Percentiles rank a stretch among this genome's conserved stretches.
These are phyloP conservation scores for Lipomyces orientalis DNA, from an alignment of 805 yeast genomes.

Conservation along the genomic window DNA sequence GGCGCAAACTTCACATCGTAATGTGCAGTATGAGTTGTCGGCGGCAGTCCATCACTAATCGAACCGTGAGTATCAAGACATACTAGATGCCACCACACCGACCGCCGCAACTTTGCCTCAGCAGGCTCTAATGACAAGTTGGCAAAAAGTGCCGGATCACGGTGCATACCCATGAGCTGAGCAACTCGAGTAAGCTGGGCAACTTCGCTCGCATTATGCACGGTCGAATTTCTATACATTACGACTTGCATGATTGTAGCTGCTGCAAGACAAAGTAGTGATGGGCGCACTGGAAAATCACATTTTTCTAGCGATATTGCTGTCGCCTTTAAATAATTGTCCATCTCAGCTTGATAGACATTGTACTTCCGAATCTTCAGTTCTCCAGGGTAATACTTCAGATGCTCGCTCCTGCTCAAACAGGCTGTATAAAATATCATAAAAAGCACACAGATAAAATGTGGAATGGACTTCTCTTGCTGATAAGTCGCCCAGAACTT, in stretches of 20 bases:
- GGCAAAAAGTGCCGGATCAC: slow-evolving; percentile 24
- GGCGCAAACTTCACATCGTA: slow-evolving; percentile 22
- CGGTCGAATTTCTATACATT: slow-evolving; percentile 7
- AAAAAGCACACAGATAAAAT: slow-evolving; percentile 17
- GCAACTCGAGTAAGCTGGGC: slow-evolving; percentile 21
- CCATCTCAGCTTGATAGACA: slow-evolving; percentile 15
- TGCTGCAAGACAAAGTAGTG: slow-evolving; percentile 15
- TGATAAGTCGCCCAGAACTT: slow-evolving; percentile 19
- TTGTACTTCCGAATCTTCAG: background rate
- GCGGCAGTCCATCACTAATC: slow-evolving; percentile 28
- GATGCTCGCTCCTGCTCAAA: slow-evolving; percentile 21
- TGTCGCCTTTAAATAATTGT: slow-evolving; percentile 14
- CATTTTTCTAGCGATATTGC: slow-evolving; percentile 15
- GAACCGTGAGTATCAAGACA: slow-evolving; percentile 21
- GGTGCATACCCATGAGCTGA: slow-evolving; percentile 31
- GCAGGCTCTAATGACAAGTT: background rate
- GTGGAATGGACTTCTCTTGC: slow-evolving; percentile 11
- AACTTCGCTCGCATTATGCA: slow-evolving; percentile 19
- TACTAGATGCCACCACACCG: slow-evolving; percentile 30
- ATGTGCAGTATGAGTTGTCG: slow-evolving; percentile 11
- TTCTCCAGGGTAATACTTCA: slow-evolving; percentile 15
- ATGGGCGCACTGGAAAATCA: slow-evolving; percentile 21
- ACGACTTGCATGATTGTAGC: slow-evolving; percentile 25
- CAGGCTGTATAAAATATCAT: slow-evolving; percentile 21
- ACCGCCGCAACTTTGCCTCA: slow-evolving; percentile 13